phyloP scores from a whole-genome alignment of 169 alveolate genomes.

The Blepharisma undulans region DNA sequence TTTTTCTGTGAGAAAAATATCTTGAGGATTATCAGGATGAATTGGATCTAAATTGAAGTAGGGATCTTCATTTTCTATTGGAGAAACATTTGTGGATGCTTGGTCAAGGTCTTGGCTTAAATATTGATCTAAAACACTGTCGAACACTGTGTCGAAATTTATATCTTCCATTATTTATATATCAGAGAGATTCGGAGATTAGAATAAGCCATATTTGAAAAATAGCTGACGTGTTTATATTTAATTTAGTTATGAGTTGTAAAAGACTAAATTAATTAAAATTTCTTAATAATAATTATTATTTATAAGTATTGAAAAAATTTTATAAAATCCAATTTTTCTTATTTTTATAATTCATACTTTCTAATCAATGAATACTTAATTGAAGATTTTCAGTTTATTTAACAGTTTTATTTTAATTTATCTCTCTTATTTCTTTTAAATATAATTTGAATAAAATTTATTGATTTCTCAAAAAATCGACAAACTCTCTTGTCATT shows the following conservation, averaged over 20 bases:
- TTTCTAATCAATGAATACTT: too few species aligned
- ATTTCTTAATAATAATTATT: not conserved
- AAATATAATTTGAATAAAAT: too few species aligned
- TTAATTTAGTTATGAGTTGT: not conserved
- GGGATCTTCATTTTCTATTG: not conserved
- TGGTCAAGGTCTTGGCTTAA: not conserved
- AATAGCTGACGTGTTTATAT: not conserved
- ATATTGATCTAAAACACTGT: not conserved
- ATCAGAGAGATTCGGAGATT: not conserved
- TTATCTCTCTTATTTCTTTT: not conserved
- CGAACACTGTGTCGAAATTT: not conserved
- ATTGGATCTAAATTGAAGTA: not conserved
- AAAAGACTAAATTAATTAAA: not conserved
- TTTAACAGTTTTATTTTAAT: too few species aligned
- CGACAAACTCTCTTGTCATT: not conserved
- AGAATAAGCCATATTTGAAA: not conserved
- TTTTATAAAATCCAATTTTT: too few species aligned
- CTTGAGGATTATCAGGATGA: not conserved
- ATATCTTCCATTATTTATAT: not conserved
- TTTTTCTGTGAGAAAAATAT: not conserved
- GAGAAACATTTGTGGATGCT: not conserved
- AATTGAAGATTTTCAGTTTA: too few species aligned
- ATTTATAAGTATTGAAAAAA: not conserved
- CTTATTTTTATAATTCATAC: not conserved
- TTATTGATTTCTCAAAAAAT: too few species aligned